Conservation (phyloP, 106 monocot species). For the Dendrobium huoshanense region DNA sequence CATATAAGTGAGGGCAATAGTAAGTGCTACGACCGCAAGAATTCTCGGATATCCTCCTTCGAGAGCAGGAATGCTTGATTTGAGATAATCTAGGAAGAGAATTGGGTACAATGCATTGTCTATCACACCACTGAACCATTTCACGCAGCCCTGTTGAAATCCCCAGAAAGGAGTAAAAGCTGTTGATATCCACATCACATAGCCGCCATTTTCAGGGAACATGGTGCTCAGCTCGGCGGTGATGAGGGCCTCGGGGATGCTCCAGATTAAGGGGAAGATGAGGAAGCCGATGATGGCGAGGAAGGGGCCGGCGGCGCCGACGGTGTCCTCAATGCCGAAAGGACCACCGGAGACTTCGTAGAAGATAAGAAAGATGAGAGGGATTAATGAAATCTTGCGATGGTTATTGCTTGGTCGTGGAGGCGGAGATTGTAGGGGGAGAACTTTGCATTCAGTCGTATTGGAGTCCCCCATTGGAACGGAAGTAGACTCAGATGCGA, state of each 20-base stretch:
- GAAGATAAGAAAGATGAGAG: slow-evolving; percentile 34
- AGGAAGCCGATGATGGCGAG: slow-evolving; percentile 40
- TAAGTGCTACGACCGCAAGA: slow-evolving; percentile 22
- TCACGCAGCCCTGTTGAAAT: slow-evolving; percentile 41
- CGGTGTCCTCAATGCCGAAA: slow-evolving; percentile 33
- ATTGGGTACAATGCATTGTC: slow-evolving; percentile 46
- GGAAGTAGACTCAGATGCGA: too few relatives aligned
- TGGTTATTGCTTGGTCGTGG: neutral
- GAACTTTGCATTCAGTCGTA: too few relatives aligned
- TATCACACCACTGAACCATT: slow-evolving; percentile 49
- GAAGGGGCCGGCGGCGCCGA: slow-evolving; percentile 30
- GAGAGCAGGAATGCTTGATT: slow-evolving; percentile 29
- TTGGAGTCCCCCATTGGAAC: too few relatives aligned
- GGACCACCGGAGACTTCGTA: slow-evolving; percentile 37
- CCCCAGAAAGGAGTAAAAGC: slow-evolving; percentile 40
- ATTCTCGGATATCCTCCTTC: slow-evolving; percentile 27
- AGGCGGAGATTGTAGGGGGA: too few relatives aligned
- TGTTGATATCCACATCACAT: slow-evolving; percentile 41
- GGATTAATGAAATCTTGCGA: slow-evolving; percentile 24
- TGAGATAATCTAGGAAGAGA: slow-evolving; percentile 46
- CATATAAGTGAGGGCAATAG: slow-evolving; percentile 31
- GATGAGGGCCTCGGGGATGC: slow-evolving; percentile 48
- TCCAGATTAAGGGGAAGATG: slow-evolving; percentile 41
- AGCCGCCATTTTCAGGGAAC: slow-evolving; percentile 49
- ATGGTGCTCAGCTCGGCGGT: slow-evolving; percentile 47